These are phyloP conservation scores for Clathrospora elynae DNA, from an alignment of 2,329 filamentous ascomycete species.

Conservation along the genomic window DNA sequence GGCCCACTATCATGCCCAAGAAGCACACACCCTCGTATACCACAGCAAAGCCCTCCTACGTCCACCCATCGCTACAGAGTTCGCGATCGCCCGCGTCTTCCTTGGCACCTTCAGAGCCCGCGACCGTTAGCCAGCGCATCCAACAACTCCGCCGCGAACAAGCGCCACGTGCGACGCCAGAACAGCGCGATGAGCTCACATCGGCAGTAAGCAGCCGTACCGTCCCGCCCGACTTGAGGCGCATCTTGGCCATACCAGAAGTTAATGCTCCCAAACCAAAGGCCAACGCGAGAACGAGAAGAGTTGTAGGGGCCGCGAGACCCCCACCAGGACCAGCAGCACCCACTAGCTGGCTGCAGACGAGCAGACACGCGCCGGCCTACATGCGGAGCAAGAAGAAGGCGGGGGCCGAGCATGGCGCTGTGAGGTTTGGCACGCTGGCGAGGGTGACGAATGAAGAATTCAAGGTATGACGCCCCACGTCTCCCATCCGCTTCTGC, in stretches of 20 bases:
- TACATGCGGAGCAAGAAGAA: constrained; percentile 21
- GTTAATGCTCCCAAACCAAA: constrained; percentile 54
- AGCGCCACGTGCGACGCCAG: constrained; percentile 44
- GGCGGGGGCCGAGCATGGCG: constrained; percentile 12
- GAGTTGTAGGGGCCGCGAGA: constrained; percentile 35
- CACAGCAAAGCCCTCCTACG: constrained; percentile 49
- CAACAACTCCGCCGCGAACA: constrained; percentile 54
- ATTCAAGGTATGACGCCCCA: constrained; percentile 30
- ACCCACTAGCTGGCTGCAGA: constrained; percentile 53
- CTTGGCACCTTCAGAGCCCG: constrained; percentile 29
- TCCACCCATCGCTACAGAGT: constrained; percentile 45
- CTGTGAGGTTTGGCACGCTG: constrained; percentile 32
- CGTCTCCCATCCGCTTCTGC: not conserved
- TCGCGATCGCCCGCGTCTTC: constrained; percentile 35
- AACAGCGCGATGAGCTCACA: constrained; percentile 53
- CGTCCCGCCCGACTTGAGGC: constrained; percentile 52
- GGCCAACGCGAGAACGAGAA: constrained; percentile 41
- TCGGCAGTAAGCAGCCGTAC: constrained; percentile 50
- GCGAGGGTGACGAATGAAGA: constrained; percentile 32
- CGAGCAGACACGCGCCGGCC: constrained; percentile 38
- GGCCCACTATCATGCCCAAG: constrained; percentile 52
- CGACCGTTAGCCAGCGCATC: constrained; percentile 56
- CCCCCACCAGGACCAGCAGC: constrained; percentile 52
- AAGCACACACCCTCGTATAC: constrained; percentile 52
- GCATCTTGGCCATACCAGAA: constrained; percentile 53